These are phyloP conservation scores for Albugo candida DNA, from an alignment of 352 stramenopile species.

Conservation along the genomic window DNA sequence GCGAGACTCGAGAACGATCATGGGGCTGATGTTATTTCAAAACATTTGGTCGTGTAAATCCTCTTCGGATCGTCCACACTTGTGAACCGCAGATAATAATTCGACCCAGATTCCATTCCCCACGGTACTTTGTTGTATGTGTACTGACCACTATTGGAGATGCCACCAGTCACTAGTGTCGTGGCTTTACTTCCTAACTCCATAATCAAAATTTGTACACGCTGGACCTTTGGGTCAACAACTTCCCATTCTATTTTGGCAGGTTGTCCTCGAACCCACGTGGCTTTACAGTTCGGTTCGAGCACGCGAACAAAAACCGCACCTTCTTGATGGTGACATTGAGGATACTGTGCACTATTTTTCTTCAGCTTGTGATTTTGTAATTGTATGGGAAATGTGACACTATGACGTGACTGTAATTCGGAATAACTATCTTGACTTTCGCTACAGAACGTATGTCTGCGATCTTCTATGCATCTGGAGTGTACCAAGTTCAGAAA, in stretches of 20 bases:
- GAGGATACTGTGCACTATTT: background rate
- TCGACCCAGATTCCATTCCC: slow-evolving; percentile 53
- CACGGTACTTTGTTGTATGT: slow-evolving; percentile 58
- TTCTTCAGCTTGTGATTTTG: too few species aligned
- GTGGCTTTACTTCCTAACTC: slow-evolving; percentile 38
- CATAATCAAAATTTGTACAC: slow-evolving; percentile 47
- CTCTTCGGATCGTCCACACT: slow-evolving; percentile 16
- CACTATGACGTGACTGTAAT: too few species aligned
- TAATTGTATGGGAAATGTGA: too few species aligned
- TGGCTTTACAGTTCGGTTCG: slow-evolving; percentile 18
- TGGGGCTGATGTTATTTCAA: slow-evolving; percentile 41
- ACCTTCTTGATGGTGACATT: slow-evolving; percentile 6
- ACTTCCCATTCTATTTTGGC: slow-evolving; percentile 59
- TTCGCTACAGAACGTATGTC: too few species aligned
- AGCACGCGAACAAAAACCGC: slow-evolving; percentile 18
- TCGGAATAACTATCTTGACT: too few species aligned
- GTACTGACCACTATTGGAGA: slow-evolving; percentile 50
- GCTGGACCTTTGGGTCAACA: slow-evolving; percentile 22
- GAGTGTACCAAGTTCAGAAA: too few species aligned
- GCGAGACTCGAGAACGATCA: slow-evolving; percentile 1
- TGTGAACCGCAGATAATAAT: slow-evolving; percentile 58
- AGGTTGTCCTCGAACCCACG: slow-evolving; percentile 55
- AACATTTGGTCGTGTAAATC: slow-evolving; percentile 40
- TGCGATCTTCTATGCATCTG: too few species aligned
- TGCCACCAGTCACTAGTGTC: slow-evolving; percentile 30